Conservation (phyloP, 2,329 filamentous ascomycete genomes). For the Alternaria tenuissima region DNA sequence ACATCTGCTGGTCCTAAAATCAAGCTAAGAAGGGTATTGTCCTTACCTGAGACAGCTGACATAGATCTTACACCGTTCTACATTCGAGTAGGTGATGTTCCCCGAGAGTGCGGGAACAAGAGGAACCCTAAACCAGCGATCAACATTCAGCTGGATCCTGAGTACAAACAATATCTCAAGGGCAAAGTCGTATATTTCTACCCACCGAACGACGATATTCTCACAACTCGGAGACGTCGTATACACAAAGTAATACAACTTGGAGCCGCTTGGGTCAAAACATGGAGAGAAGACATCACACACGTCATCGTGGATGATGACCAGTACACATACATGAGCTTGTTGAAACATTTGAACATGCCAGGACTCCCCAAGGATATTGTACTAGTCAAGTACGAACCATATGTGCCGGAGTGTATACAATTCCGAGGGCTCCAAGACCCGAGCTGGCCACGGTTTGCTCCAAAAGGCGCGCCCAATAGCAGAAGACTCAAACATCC, state of each 20-base stretch:
- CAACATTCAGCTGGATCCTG: slow-evolving; percentile 44
- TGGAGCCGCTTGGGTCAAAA: slow-evolving; percentile 75
- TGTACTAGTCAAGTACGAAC: slow-evolving; percentile 59
- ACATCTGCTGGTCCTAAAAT: slow-evolving; percentile 2
- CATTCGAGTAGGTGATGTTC: slow-evolving; percentile 35
- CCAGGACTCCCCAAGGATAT: slow-evolving; percentile 38
- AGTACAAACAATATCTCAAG: slow-evolving; percentile 45
- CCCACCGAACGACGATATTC: slow-evolving; percentile 75
- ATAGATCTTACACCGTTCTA: slow-evolving; percentile 37
- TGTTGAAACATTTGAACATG: slow-evolving; percentile 65
- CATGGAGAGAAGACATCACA: slow-evolving; percentile 67
- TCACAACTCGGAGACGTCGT: slow-evolving; percentile 70
- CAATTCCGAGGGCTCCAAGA: slow-evolving; percentile 56
- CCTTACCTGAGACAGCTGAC: slow-evolving; percentile 27
- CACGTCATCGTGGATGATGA: slow-evolving; percentile 81
- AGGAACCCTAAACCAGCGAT: slow-evolving; percentile 41
- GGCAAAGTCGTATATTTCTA: slow-evolving; percentile 67
- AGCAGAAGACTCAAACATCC: slow-evolving; percentile 4
- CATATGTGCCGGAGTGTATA: slow-evolving; percentile 57
- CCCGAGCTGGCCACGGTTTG: slow-evolving; percentile 66
- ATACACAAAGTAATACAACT: slow-evolving; percentile 72
- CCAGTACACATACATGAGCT: slow-evolving; percentile 67
- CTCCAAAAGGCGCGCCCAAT: slow-evolving; percentile 60
- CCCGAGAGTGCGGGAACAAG: slow-evolving; percentile 40
- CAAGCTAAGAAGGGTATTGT: slow-evolving; percentile 34